These are phyloP conservation scores for Entonaema liquescens DNA, from an alignment of 495 filamentous ascomycete species.

Conservation along the genomic window DNA sequence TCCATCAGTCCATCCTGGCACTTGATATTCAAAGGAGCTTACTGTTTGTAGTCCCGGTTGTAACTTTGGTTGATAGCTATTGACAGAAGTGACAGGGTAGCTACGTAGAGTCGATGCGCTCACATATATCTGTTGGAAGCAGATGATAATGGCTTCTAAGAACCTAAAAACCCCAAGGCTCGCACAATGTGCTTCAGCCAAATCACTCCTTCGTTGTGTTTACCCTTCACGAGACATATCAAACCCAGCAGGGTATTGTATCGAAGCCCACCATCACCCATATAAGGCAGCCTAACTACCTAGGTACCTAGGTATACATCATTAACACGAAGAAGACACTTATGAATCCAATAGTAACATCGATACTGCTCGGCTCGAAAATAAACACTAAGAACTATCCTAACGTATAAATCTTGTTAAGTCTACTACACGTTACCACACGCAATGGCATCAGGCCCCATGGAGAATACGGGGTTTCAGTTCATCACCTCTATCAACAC, in stretches of 20 bases:
- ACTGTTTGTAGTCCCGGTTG: slow-evolving; percentile 34
- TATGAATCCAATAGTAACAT: slow-evolving; percentile 22
- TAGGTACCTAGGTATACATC: too few relatives aligned
- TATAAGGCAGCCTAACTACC: slow-evolving; percentile 9
- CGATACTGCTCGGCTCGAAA: slow-evolving; percentile 5
- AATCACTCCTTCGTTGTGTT: slow-evolving; percentile 12
- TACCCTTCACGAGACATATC: neutral
- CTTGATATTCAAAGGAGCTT: slow-evolving; percentile 34
- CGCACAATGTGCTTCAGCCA: slow-evolving; percentile 10
- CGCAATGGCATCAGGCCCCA: slow-evolving; percentile 20
- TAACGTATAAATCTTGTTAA: neutral
- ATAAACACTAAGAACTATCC: neutral
- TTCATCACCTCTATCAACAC: slow-evolving; percentile 49
- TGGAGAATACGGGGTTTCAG: slow-evolving; percentile 35
- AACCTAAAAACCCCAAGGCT: neutral
- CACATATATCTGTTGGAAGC: slow-evolving; percentile 27
- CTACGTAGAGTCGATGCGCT: slow-evolving; percentile 5
- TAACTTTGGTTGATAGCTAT: slow-evolving; percentile 34
- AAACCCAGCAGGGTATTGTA: slow-evolving; percentile 4
- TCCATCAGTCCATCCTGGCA: slow-evolving; percentile 15
- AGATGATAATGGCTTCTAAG: slow-evolving; percentile 20
- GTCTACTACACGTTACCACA: neutral
- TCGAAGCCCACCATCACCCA: slow-evolving; percentile 5
- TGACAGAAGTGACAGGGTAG: slow-evolving; percentile 15
- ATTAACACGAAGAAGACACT: slow-evolving; percentile 13